Evolutionary conservation across 352 stramenopile species (phyloP).

Genomic region (Phytophthora aleatoria): DNA sequence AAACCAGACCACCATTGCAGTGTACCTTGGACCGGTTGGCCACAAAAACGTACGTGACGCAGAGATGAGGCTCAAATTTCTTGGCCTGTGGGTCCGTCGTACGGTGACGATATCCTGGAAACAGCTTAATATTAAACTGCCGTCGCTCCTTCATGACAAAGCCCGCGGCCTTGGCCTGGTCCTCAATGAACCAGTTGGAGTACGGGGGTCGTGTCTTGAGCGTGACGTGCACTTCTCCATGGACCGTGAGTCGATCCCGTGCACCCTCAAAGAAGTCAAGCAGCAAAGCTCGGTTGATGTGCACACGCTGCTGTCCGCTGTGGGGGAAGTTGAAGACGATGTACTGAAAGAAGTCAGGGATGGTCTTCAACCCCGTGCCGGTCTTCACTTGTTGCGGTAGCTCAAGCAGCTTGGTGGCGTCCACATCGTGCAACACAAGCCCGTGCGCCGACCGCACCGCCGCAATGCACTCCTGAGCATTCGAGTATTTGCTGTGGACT

Average conservation of each 20-base stretch:
- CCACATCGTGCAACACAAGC: conserved; percentile 73
- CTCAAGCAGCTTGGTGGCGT: conserved; percentile 78
- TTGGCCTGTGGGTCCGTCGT: conserved; percentile 88
- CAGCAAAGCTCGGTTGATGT: conserved; percentile 84
- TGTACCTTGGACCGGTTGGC: conserved; percentile 79
- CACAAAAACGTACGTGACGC: conserved; percentile 88
- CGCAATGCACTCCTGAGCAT: conserved; percentile 72
- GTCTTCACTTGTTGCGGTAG: conserved; percentile 44
- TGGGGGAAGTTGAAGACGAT: conserved; percentile 92
- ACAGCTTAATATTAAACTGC: conserved; percentile 73
- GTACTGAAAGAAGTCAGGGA: conserved; percentile 74
- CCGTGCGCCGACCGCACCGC: conserved; percentile 47
- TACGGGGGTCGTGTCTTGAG: conserved; percentile 88
- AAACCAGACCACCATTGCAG: not conserved
- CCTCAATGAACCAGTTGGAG: conserved; percentile 88
- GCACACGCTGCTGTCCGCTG: conserved; percentile 86
- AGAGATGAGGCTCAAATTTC: conserved; percentile 82
- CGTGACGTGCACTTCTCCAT: conserved; percentile 83
- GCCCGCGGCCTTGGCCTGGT: conserved; percentile 69
- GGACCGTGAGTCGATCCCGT: conserved; percentile 51
- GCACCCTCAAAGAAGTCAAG: conserved; percentile 88
- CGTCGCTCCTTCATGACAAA: conserved; percentile 82
- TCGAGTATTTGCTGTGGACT: conserved; percentile 80
- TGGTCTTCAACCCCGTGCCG: conserved; percentile 12
- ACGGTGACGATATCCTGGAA: conserved; percentile 87